Conservation (phyloP, 2,329 filamentous ascomycete species). For the Talaromyces sp. region DNA sequence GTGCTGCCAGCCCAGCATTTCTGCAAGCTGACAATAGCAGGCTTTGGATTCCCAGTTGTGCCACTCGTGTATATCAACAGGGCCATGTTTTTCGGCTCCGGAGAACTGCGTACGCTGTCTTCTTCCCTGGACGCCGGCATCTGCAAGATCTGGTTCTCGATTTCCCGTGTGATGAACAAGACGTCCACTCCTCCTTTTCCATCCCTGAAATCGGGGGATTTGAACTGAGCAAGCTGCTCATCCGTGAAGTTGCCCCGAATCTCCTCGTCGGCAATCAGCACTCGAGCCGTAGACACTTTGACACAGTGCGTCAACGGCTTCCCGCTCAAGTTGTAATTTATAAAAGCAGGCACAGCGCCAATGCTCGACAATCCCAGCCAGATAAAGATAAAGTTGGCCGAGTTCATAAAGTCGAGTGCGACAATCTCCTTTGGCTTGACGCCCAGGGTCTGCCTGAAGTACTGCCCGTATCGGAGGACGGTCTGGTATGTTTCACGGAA, state of each 20-base stretch:
- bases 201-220: constrained; percentile 33
- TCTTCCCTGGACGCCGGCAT: constrained; percentile 52
- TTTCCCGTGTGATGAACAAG: constrained; percentile 54
- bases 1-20: constrained; percentile 53
- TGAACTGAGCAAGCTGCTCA: constrained; percentile 37
- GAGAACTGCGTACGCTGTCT: constrained; percentile 50
- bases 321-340: constrained; percentile 78
- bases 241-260: constrained; percentile 47
- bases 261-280: constrained; percentile 67
- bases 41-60: constrained; percentile 78
- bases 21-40: constrained; percentile 67
- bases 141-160: constrained; percentile 50
- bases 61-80: constrained; percentile 80
- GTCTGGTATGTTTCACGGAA: constrained; percentile 70
- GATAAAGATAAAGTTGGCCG: constrained; percentile 68
- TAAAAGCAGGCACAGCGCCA: constrained; percentile 75
- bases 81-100: constrained; percentile 53
- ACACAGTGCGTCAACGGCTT: constrained; percentile 70
- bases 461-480: constrained; percentile 66
- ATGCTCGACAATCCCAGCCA: constrained; percentile 76
- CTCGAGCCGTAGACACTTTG: constrained; percentile 56
- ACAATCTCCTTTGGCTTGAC: constrained; percentile 70
- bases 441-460: constrained; percentile 60
- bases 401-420: constrained; percentile 76
- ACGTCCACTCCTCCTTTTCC: constrained; percentile 49